Evolutionary conservation across 352 stramenopile species (phyloP).

Genomic region (Phytophthora foliorum): DNA sequence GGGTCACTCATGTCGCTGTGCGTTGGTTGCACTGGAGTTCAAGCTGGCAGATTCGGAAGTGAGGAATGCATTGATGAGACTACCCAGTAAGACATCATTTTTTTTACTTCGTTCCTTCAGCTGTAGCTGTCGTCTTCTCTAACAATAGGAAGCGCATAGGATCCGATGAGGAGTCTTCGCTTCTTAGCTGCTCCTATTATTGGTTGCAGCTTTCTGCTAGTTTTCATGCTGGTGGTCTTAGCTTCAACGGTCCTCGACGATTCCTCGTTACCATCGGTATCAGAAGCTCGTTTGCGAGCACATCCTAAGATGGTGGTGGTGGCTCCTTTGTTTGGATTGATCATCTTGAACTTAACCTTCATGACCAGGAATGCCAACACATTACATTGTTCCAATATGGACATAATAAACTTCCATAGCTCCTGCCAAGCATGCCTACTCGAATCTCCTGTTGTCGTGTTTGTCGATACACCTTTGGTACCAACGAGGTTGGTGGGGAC

Average conservation of each 20-base stretch:
- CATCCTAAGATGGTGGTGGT: no score
- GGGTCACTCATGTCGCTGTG: conserved; percentile 67
- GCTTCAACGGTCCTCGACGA: conserved; percentile 11
- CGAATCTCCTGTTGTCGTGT: conserved; percentile 24
- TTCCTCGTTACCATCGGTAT: background rate
- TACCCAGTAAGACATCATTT: background rate
- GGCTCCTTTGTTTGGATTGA: no score
- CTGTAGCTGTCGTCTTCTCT: background rate
- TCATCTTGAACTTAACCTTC: background rate
- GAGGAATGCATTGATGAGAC: background rate
- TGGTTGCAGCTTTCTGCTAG: background rate
- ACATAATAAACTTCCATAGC: conserved; percentile 45
- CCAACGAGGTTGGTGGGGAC: conserved; percentile 23
- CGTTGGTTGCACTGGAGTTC: conserved; percentile 11
- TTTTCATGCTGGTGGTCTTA: background rate
- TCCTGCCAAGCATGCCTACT: conserved; percentile 16
- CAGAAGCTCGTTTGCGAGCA: background rate
- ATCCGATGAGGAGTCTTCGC: conserved; percentile 1
- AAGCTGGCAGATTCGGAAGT: conserved; percentile 35
- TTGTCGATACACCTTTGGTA: conserved; percentile 25
- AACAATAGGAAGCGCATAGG: conserved; percentile 31
- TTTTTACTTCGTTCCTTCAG: background rate
- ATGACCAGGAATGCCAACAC: conserved; percentile 10
- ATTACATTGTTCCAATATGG: conserved; percentile 22
- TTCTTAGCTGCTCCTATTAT: conserved; percentile 22